A percentile compares a stretch with the other conserved stretches of the same genome.
phyloP scores from a whole-genome alignment of 2,329 filamentous ascomycete genomes.

The Domatiomyces globalis region DNA sequence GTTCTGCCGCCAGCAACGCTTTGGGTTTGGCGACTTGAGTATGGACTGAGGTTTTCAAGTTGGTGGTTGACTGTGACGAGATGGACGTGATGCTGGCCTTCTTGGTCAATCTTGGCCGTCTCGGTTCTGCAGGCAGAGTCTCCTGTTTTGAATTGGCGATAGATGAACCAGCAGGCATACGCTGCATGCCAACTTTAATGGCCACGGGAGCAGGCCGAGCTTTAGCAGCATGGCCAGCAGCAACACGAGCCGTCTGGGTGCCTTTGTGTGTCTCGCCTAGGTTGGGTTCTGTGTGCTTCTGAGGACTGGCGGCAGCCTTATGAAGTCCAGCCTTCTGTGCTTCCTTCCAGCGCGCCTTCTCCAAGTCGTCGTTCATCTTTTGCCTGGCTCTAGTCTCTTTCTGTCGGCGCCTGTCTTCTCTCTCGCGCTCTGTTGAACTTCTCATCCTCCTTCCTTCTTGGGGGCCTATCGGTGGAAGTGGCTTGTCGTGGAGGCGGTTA shows the following conservation, averaged over 20 bases:
- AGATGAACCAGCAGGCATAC: slow-evolving; percentile 35
- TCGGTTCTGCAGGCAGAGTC: slow-evolving; percentile 36
- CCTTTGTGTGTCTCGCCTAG: slow-evolving; percentile 20
- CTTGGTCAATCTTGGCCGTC: slow-evolving; percentile 36
- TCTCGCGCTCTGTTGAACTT: slow-evolving; percentile 44
- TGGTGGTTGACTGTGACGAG: slow-evolving; percentile 32
- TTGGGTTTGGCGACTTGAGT: slow-evolving; percentile 51
- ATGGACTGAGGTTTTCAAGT: slow-evolving; percentile 51
- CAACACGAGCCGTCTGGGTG: slow-evolving; percentile 17
- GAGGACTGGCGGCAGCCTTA: slow-evolving; percentile 19
- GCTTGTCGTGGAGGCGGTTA: slow-evolving; percentile 11
- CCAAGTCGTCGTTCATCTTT: slow-evolving; percentile 25
- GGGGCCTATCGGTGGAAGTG: slow-evolving; percentile 21
- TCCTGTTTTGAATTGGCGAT: slow-evolving; percentile 48
- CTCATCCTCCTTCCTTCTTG: slow-evolving; percentile 37
- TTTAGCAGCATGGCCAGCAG: slow-evolving; percentile 21
- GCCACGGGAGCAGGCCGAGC: slow-evolving; percentile 31
- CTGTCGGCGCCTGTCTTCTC: slow-evolving; percentile 24
- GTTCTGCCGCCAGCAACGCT: slow-evolving; percentile 59
- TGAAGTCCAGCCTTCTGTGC: slow-evolving; percentile 22
- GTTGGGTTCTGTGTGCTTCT: slow-evolving; percentile 13
- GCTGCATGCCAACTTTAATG: slow-evolving; percentile 36
- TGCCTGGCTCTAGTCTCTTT: slow-evolving; percentile 17
- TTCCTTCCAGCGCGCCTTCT: slow-evolving; percentile 24
- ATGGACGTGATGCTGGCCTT: slow-evolving; percentile 49